Conservation (phyloP, 192 early-diverging fungal genomes). For the Mortierella alpina region DNA sequence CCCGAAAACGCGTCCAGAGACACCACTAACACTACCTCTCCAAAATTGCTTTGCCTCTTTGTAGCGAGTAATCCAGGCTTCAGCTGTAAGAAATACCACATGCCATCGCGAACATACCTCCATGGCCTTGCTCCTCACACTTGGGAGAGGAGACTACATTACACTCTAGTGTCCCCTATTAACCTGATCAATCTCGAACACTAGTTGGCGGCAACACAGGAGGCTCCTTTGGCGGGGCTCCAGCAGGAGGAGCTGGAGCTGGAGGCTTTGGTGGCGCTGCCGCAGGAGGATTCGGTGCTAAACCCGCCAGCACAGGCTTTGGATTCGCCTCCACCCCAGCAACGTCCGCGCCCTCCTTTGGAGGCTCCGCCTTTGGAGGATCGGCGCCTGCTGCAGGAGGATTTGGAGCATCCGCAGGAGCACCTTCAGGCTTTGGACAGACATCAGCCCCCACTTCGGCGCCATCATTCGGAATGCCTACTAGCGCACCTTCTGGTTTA, state of each 20-base stretch:
- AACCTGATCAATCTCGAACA: background rate
- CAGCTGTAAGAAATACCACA: slow-evolving; percentile 22
- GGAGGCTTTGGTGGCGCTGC: slow-evolving; percentile 34
- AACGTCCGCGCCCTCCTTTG: too few relatives aligned
- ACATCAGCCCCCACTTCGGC: slow-evolving; percentile 7
- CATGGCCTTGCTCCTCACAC: background rate
- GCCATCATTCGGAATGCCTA: background rate
- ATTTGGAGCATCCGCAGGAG: slow-evolving; percentile 17
- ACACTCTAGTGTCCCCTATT: background rate
- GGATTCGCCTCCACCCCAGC: background rate
- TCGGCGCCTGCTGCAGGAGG: background rate
- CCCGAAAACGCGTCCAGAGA: background rate
- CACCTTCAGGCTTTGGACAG: slow-evolving; percentile 8
- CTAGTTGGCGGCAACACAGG: background rate
- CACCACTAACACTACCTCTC: slow-evolving; percentile 6
- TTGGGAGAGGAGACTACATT: background rate
- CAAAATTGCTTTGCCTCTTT: background rate
- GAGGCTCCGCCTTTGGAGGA: slow-evolving; percentile 5
- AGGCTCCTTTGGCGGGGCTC: background rate
- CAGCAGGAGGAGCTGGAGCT: slow-evolving; percentile 1
- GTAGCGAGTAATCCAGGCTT: slow-evolving; percentile 39
- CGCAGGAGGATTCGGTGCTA: slow-evolving; percentile 27
- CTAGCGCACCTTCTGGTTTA: background rate
- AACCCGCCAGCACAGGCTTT: slow-evolving; percentile 21
- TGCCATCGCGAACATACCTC: background rate